Evolutionary conservation across 208 protist genomes (phyloP).

Genomic region (Leishmania lainsoni): DNA sequence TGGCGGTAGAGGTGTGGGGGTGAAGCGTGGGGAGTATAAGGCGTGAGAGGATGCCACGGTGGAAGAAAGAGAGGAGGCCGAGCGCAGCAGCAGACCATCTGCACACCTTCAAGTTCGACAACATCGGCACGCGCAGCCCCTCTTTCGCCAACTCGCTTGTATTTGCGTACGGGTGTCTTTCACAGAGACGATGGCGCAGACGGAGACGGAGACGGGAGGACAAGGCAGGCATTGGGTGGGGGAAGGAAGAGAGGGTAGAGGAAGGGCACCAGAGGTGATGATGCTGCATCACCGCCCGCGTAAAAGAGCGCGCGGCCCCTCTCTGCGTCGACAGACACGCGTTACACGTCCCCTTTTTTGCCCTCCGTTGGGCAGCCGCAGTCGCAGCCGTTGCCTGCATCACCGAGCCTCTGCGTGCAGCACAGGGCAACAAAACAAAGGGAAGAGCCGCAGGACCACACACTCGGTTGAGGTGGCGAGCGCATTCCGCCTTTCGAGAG

Average conservation of each 20-base stretch:
- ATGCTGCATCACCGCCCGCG: neutral
- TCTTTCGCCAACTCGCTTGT: neutral
- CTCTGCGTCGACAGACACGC: neutral
- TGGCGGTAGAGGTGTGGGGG: neutral
- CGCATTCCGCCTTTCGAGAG: neutral
- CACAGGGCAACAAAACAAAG: neutral
- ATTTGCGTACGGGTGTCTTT: neutral
- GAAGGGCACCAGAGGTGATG: neutral
- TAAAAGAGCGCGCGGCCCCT: neutral
- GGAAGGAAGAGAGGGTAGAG: neutral
- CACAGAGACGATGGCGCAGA: neutral
- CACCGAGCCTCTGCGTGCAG: neutral
- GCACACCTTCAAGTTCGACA: neutral
- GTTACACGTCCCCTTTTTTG: neutral
- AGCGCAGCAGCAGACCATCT: neutral
- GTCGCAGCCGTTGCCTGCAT: neutral
- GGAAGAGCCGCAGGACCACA: neutral
- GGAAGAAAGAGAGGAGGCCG: neutral
- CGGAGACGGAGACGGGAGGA: neutral
- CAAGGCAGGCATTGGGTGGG: neutral
- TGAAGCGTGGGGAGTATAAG: neutral
- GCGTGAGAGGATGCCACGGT: neutral
- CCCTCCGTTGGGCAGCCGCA: neutral
- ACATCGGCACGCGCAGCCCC: neutral
- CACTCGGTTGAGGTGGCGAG: neutral